These are phyloP conservation scores for Hanseniaspora hatyaiensis DNA, from an alignment of 805 yeast genomes.

Conservation along the genomic window DNA sequence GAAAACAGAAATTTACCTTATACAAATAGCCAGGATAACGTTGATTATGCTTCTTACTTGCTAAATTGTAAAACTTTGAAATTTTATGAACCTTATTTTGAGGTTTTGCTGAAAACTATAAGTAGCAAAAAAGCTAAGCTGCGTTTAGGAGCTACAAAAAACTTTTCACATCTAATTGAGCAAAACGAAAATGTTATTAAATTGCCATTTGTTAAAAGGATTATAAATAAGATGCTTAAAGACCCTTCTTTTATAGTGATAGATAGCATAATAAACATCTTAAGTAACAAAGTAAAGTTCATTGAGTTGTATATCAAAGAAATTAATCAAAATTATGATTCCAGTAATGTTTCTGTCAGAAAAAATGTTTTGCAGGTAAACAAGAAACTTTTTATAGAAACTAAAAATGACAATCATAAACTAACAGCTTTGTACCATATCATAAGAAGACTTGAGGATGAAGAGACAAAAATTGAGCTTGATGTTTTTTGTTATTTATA, in stretches of 20 bases:
- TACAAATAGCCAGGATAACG: no score
- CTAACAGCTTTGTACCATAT: slow-evolving; percentile 31
- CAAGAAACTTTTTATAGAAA: slow-evolving; percentile 35
- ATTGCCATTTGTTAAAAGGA: slow-evolving; percentile 39
- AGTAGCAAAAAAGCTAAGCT: slow-evolving; percentile 41
- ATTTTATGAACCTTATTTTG: slow-evolving; percentile 44
- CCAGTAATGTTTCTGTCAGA: slow-evolving; percentile 54
- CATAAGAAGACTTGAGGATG: slow-evolving; percentile 52
- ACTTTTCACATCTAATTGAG: slow-evolving; percentile 44
- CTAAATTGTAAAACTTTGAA: slow-evolving; percentile 17
- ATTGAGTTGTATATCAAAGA: slow-evolving; percentile 36
- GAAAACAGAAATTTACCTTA: no score
- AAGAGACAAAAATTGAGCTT: slow-evolving; percentile 46
- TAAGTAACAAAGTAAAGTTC: slow-evolving; percentile 39
- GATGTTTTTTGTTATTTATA: slow-evolving; percentile 32
- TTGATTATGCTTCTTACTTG: background rate
- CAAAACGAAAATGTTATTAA: slow-evolving; percentile 42
- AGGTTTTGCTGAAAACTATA: slow-evolving; percentile 38
- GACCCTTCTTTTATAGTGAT: slow-evolving; percentile 63
- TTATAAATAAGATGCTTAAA: slow-evolving; percentile 40
- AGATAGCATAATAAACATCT: slow-evolving; percentile 61
- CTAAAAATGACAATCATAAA: slow-evolving; percentile 22
- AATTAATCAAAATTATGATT: slow-evolving; percentile 37
- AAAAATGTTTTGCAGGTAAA: slow-evolving; percentile 48
- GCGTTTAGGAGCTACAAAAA: slow-evolving; percentile 54